Evolutionary conservation across 192 early-diverging fungal species (phyloP).

Genomic region (Phycomyces nitens): DNA sequence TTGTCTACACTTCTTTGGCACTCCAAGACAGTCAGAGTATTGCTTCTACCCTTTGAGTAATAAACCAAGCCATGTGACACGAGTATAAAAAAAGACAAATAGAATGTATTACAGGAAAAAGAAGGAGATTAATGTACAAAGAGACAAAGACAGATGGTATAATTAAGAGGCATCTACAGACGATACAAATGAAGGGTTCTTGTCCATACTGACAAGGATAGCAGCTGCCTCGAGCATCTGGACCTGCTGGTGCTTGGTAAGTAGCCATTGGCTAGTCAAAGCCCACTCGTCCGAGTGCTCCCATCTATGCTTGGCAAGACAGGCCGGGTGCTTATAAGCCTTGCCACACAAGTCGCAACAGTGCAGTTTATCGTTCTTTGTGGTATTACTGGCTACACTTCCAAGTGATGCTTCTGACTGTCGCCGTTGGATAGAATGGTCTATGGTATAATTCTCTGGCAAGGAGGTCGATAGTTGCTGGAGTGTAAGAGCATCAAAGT

Average conservation of each 20-base stretch:
- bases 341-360: slow-evolving; percentile 60
- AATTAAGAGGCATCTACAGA: not conserved
- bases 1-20: too few species aligned
- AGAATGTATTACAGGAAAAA: too few species aligned
- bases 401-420: slow-evolving; percentile 15
- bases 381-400: slow-evolving; percentile 1
- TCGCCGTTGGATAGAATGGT: slow-evolving; percentile 18
- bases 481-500: slow-evolving; percentile 15
- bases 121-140: too few species aligned
- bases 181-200: not conserved
- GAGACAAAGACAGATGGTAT: not conserved
- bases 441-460: slow-evolving; percentile 28
- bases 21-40: too few species aligned
- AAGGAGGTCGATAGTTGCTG: slow-evolving; percentile 17
- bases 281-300: slow-evolving; percentile 66
- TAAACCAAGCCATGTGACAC: too few species aligned
- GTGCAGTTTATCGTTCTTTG: slow-evolving; percentile 10
- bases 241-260: slow-evolving; percentile 67
- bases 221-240: slow-evolving; percentile 64
- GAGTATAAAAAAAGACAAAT: too few species aligned
- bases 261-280: slow-evolving; percentile 50
- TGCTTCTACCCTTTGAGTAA: too few species aligned
- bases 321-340: slow-evolving; percentile 60
- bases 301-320: slow-evolving; percentile 63
- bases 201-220: slow-evolving; percentile 52